Base-by-base conservation (phyloP, 768 basidiomycete genomes). In the Collybia sordida region DNA sequence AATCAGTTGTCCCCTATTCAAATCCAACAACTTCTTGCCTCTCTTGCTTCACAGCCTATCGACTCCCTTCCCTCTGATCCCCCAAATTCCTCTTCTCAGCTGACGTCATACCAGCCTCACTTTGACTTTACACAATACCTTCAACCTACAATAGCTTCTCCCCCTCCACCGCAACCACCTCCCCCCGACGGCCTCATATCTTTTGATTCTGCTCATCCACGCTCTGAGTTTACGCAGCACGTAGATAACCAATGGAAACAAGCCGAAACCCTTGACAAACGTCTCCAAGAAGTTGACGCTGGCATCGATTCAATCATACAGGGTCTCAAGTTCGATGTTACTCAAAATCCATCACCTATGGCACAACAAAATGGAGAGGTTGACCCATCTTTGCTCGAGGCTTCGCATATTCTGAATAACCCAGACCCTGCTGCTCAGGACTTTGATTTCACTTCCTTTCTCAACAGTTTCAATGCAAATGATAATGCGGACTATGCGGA, bases 261-360 rank as follows among this genome's bases (percentile, higher is more conserved):
- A 27, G 73, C 88, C 0, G 62, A 74, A 22, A 86, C 86, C 53
- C 84, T 93, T 39, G 82, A 85, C 51, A 75, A 78, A 40, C 87
- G 90, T 49, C 88, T 93, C 22, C 83, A 85, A 54, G 79, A 81
- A 31, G 67, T 93, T 46, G 81, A 87, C 53, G 71, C 68, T 11
- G 83, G 80, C 51, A 83, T 95, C 37, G 79, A 89, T 51, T 79
- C 80, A 5, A 72, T 94, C 52, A 87, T 93, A 24, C 75, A 86
- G 54, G 78, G 78, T 42, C 76, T 92, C 40, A 31, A 14, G 14
- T 31, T 31, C 14, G 31, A 31, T 11, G 88, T 12, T 12, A 5
- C 5, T 11, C 31, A 4, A 31, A 14, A 31, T 31, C 31, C 31
- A 11, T n/a, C 3, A 11, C 23, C 3, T 6, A 11, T 31, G 31